Evolutionary conservation across 176 grass and related monocot genomes (phyloP).

Genomic region (Olyra latifolia): DNA sequence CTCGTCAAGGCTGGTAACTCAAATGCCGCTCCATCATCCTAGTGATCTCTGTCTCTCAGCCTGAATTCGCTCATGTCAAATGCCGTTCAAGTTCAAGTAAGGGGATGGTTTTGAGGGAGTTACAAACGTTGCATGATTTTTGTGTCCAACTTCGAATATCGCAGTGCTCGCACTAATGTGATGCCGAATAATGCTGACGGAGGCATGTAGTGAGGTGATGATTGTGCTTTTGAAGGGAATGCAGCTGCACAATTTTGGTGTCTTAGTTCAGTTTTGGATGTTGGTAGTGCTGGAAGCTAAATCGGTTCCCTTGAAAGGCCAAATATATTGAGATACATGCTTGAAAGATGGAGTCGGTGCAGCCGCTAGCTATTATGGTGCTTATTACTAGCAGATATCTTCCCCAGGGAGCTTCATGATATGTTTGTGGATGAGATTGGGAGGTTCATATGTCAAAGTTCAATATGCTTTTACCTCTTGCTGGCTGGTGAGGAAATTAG

Average conservation of each 20-base stretch:
- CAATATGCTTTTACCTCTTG: not conserved
- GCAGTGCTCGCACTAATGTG: not conserved
- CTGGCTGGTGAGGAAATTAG: not conserved
- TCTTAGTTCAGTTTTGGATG: not conserved
- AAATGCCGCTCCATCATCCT: not conserved
- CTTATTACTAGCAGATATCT: not conserved
- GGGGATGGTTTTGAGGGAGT: too few species aligned
- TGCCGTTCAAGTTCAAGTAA: not conserved
- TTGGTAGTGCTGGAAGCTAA: not conserved
- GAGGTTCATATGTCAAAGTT: not conserved
- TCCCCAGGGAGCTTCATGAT: not conserved
- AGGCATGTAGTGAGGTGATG: not conserved
- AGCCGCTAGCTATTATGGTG: not conserved
- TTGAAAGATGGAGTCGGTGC: not conserved
- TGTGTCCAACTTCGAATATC: not conserved
- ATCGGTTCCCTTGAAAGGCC: not conserved
- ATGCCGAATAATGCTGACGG: not conserved
- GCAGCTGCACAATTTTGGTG: not conserved
- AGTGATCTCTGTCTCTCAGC: not conserved
- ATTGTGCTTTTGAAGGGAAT: not conserved
- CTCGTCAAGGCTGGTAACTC: constrained; percentile 83
- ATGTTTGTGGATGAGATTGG: not conserved
- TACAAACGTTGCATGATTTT: not conserved
- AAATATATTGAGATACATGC: not conserved
- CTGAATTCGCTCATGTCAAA: not conserved